phyloP scores from a whole-genome alignment of 2,329 filamentous ascomycete species.

The Hypoxylon sp. region DNA sequence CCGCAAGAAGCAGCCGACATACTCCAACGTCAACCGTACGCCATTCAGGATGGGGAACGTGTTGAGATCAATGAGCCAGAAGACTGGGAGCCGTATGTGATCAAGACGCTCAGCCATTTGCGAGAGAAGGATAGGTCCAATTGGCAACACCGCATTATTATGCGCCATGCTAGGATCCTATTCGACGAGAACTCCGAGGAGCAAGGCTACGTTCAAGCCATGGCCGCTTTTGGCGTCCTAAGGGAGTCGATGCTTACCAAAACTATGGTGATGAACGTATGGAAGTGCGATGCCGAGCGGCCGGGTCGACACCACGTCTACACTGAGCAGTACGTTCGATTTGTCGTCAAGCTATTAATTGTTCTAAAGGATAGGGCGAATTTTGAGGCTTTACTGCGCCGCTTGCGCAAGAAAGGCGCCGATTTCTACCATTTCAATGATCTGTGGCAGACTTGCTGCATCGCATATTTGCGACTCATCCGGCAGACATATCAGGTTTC shows the following conservation, averaged over 20 bases:
- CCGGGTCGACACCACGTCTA: conserved; percentile 93
- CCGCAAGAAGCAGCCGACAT: conserved; percentile 66
- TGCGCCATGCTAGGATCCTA: conserved; percentile 74
- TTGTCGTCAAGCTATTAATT: conserved; percentile 82
- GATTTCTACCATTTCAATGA: conserved; percentile 78
- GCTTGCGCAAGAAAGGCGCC: conserved; percentile 84
- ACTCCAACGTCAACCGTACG: conserved; percentile 70
- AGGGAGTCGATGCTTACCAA: conserved; percentile 85
- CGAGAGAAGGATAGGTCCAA: conserved; percentile 88
- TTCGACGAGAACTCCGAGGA: conserved; percentile 65
- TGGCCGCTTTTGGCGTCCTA: conserved; percentile 85
- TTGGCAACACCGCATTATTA: conserved; percentile 94
- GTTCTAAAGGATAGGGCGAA: conserved; percentile 81
- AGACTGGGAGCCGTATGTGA: conserved; percentile 71
- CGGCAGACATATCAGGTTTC: conserved; percentile 64
- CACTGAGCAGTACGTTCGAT: conserved; percentile 86
- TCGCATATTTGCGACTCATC: conserved; percentile 68
- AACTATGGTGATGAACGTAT: conserved; percentile 94
- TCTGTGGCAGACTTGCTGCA: conserved; percentile 70
- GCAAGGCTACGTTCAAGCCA: conserved; percentile 71
- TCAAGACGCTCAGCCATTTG: conserved; percentile 65
- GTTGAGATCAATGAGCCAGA: conserved; percentile 71
- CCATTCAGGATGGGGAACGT: conserved; percentile 64
- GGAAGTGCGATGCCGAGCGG: conserved; percentile 90
- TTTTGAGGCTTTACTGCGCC: conserved; percentile 82